A percentile compares a stretch with the other conserved stretches of the same genome.
Evolutionary conservation across 164 flowering plant genomes (phyloP).

Genomic region (Echeveria elegans): DNA sequence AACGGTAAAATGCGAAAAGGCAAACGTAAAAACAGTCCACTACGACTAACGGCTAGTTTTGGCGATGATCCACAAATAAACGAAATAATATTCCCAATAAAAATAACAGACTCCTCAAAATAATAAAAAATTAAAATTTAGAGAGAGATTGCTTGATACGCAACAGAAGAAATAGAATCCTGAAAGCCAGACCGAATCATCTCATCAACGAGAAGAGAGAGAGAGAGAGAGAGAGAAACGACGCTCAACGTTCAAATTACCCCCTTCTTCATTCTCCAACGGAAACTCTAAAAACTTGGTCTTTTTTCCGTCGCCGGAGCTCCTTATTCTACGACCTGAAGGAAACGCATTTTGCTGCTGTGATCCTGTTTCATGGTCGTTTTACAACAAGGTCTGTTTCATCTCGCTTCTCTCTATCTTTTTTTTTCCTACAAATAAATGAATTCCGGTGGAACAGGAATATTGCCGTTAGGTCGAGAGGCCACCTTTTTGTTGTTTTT

Average conservation of each 20-base stretch:
- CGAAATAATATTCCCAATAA: background rate
- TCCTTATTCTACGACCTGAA: background rate
- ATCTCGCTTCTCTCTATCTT: background rate
- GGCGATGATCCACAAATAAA: no score
- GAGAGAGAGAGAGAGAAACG: no score
- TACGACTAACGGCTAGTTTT: constrained; percentile 3
- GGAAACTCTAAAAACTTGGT: background rate
- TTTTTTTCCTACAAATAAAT: background rate
- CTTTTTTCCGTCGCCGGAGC: background rate
- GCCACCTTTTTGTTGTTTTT: no score
- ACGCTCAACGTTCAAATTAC: no score
- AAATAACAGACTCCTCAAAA: background rate
- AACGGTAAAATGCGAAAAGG: background rate
- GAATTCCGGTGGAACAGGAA: no score
- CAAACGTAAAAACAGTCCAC: background rate
- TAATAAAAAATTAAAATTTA: background rate
- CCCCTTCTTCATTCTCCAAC: no score
- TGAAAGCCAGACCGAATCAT: background rate
- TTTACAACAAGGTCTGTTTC: background rate
- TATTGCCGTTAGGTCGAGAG: no score
- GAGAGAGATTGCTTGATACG: background rate
- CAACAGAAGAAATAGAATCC: background rate
- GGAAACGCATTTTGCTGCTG: background rate
- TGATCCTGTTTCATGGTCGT: background rate
- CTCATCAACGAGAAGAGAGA: no score